Base-by-base conservation (phyloP, 306 rosid species). In the Ceratonia siliqua region DNA sequence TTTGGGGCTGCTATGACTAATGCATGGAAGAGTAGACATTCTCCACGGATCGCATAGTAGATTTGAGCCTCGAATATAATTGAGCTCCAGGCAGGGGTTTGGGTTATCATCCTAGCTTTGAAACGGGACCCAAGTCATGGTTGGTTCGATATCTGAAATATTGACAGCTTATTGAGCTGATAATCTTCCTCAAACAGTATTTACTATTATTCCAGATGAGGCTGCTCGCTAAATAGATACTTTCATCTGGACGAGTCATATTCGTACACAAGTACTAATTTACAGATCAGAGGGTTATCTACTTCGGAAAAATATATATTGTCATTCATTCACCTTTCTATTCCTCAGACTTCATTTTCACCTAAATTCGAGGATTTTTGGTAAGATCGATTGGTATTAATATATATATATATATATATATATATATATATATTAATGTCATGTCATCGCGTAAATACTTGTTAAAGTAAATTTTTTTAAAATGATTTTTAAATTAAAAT, bases 11-110 rank as follows among this genome's bases (percentile, higher is more conserved):
- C 24, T 76, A 70, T 50, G 20, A 48, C 14, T 42, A 11, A 63
- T 74, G 76, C 35, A 53, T 38, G 43, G 63, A 61, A 72, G 70
- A 52, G 66, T 53, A 62, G 72, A 49, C 43, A 50, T 80, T 76
- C 46, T 36, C 46, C n/a, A 6, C 7, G 45, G 27, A 28, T 21
- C 48, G 4, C 45, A 11, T n/a, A 65, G 27, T 50, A 39, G 61
- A 20, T 78, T 59, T 25, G 39, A 56, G 69, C 63, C 22, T 57
- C 45, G 4, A 56, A 30, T 25, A 63, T 74, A 73, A 62, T 33
- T 58, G 36, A 61, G 48, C 77, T 22, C 38, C 72, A 41, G 73
- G 61, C 5, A 24, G 36, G 12, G 36, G 12, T 62, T 69, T 25
- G 56, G 63, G 67, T 14, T 62, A 32, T 25, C 53, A 27, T 42